Conservation (phyloP, 176 grass and related monocot species). For the Triticum aestivum region IWGSC_CS_RefSeq_v2.1 NC_057804.1:492765055-492765554, state of each 20-base stretch:
- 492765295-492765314: slow-evolving; percentile 2
- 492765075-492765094: no score
- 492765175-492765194: not conserved
- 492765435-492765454: not conserved
- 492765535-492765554: not conserved
- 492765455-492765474: not conserved
- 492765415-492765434: not conserved
- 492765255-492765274: slow-evolving; percentile 15
- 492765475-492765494: not conserved
- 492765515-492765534: not conserved
- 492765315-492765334: not conserved
- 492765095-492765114: not conserved
- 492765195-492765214: not conserved
- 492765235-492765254: not conserved
- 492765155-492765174: not conserved
- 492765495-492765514: not conserved
- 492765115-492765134: not conserved
- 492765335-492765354: not conserved
- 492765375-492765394: slow-evolving; percentile 10
- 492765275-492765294: not conserved
- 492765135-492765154: not conserved
- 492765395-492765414: not conserved
- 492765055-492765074: not conserved
- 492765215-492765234: slow-evolving; percentile 16
- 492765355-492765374: not conserved